Base-by-base conservation (phyloP, 2,329 filamentous ascomycete species). In the Aspergillus calidoustus region DNA sequence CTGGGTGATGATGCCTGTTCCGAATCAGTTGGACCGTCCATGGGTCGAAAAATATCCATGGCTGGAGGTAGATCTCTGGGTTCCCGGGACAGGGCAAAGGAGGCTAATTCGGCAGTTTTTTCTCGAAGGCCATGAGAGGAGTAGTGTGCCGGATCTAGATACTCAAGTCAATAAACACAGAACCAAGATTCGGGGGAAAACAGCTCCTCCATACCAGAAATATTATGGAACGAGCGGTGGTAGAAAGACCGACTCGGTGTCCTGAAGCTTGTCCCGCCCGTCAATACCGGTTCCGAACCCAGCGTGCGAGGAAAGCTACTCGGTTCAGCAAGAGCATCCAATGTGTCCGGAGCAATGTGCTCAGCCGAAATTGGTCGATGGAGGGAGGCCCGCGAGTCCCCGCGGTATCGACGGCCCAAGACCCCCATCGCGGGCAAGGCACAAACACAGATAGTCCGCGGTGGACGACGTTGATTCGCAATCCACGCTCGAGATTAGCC, bases 101-200 rank as follows among this genome's bases (percentile, higher is more conserved):
- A 92, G 48, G 93, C 93, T 60, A 97, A 83, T 77, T 96, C 92
- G 55, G 92, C 91, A 2, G 93, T 96, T 73, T 95, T 90, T 77
- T 95, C 89, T 66, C 93, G 89, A 46, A 97, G 90, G 66, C 88
- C 91, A 62, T 89, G 87, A 38, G 84, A 84, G 44, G 91, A 90
- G 76, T 91, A 91, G 69, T 91, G 87, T 19, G 87, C 85, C 68
- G 87, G 90, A 72, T 94, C 91, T 77, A 86, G 73, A 19, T n/a
- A 38, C 22, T 8, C 44, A 59, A 62, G 65, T 75, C 66, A 73
- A 67, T 61, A 63, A 62, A 52, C 46, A 48, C 43, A 17, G 19
- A 59, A 25, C 30, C 34, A 15, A 19, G 46, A 19, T 22, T 23
- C 13, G 25, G 11, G 25, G 8, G 38, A 30, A n/a, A 23, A 54